phyloP scores from a whole-genome alignment of 2,329 filamentous ascomycete species.

The Fusarium coffeatum region DNA sequence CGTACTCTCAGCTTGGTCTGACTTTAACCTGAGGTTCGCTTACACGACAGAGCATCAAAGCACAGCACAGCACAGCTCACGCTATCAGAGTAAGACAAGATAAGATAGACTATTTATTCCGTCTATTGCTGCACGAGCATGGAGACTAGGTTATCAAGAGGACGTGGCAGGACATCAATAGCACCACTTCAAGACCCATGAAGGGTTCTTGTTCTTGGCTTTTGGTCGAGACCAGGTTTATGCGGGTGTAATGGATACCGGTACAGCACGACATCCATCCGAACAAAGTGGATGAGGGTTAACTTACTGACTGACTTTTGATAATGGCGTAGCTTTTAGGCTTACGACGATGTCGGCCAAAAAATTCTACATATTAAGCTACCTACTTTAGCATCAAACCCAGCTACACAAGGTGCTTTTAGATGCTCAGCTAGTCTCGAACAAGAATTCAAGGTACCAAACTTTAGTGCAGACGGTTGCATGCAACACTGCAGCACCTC shows the following conservation, averaged over 20 bases:
- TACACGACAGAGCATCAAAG: constrained; percentile 3
- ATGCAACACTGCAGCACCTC: constrained; percentile 27
- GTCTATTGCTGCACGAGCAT: constrained; percentile 30
- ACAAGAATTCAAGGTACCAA: constrained; percentile 29
- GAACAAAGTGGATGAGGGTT: constrained; percentile 7
- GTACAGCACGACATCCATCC: constrained; percentile 1
- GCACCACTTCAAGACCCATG: constrained; percentile 22
- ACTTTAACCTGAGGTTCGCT: constrained; percentile 10
- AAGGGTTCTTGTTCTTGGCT: constrained; percentile 13
- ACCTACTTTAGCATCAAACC: constrained; percentile 3
- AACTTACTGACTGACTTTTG: constrained; percentile 23
- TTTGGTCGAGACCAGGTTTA: constrained; percentile 16
- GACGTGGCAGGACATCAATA: constrained; percentile 37
- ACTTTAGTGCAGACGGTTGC: constrained; percentile 17
- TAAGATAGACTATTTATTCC: constrained; percentile 10
- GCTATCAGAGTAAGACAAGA: constrained; percentile 16
- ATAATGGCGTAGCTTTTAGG: constrained; percentile 15
- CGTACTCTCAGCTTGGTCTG: not conserved
- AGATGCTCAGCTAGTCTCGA: constrained; percentile 12
- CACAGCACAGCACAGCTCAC: constrained; percentile 8
- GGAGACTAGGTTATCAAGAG: constrained; percentile 8
- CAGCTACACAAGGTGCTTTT: constrained; percentile 11
- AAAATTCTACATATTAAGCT: not conserved
- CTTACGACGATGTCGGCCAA: constrained; percentile 20
- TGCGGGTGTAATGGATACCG: constrained; percentile 3